A percentile compares a stretch with the other conserved stretches of the same genome.
phyloP scores from a whole-genome alignment of 1,284 basidiomycete genomes.

The Farysia itapuensis region DNA sequence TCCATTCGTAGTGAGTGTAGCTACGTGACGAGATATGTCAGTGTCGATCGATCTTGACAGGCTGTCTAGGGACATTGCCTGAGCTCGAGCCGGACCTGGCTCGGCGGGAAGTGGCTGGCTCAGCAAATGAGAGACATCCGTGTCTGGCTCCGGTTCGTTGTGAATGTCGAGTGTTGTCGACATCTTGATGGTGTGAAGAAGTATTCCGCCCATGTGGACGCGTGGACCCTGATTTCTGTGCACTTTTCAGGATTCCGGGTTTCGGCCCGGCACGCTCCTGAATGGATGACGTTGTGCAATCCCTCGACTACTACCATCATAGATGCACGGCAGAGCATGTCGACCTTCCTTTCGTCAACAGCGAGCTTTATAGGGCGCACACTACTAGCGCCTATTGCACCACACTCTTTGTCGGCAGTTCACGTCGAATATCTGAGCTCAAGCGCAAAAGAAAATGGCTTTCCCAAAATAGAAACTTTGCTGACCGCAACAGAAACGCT shows the following conservation, averaged over 20 bases:
- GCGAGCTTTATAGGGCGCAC: conserved; percentile 25
- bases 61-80: conserved; percentile 20
- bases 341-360: conserved; percentile 17
- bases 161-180: conserved; percentile 37
- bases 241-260: no score
- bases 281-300: not conserved
- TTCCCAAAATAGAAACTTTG: conserved; percentile 17
- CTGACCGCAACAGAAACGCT: conserved; percentile 24
- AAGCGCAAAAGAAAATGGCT: not conserved
- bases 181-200: no score
- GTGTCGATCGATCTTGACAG: conserved; percentile 30
- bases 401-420: conserved; percentile 30
- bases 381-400: conserved; percentile 27
- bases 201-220: no score
- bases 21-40: conserved; percentile 19
- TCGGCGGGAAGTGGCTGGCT: conserved; percentile 11
- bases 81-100: conserved; percentile 8
- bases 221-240: no score
- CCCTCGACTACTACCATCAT: not conserved
- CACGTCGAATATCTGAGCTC: conserved; percentile 26
- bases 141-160: conserved; percentile 3
- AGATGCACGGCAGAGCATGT: conserved; percentile 19
- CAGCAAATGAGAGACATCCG: conserved; percentile 18
- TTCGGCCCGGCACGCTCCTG: no score
- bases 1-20: conserved; percentile 20